Evolutionary conservation across 805 yeast genomes (phyloP).

Genomic region (Ogataea salicorniae): DNA sequence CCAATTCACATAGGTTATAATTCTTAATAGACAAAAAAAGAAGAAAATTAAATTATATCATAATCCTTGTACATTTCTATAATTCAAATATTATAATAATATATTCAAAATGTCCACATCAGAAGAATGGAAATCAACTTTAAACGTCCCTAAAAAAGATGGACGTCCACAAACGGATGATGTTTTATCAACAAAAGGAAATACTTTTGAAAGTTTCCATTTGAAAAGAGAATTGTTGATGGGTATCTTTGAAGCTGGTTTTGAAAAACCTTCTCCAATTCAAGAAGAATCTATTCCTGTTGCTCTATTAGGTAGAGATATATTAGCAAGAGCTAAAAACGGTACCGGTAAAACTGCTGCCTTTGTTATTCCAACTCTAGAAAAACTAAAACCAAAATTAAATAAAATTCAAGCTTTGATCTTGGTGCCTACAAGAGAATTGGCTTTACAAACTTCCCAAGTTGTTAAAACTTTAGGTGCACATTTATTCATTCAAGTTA

Average conservation of each 20-base stretch:
- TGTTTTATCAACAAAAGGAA: slow-evolving; percentile 87
- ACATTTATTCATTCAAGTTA: slow-evolving; percentile 85
- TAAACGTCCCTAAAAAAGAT: slow-evolving; percentile 79
- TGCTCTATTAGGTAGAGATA: slow-evolving; percentile 92
- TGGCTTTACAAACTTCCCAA: slow-evolving; percentile 95
- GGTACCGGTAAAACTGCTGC: slow-evolving; percentile 99
- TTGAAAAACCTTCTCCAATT: slow-evolving; percentile 96
- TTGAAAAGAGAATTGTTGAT: slow-evolving; percentile 88
- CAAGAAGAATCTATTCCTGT: slow-evolving; percentile 97
- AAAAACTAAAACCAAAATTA: slow-evolving; percentile 77
- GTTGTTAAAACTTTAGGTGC: slow-evolving; percentile 94
- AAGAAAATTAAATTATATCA: not conserved
- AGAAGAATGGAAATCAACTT: slow-evolving; percentile 64
- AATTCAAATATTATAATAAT: not conserved
- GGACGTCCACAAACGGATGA: slow-evolving; percentile 97
- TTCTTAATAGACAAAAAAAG: not conserved
- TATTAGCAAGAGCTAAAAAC: slow-evolving; percentile 94
- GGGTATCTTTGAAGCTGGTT: slow-evolving; percentile 99
- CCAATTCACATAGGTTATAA: not conserved
- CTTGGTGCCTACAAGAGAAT: slow-evolving; percentile 95
- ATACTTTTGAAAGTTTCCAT: slow-evolving; percentile 85
- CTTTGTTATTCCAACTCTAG: slow-evolving; percentile 88
- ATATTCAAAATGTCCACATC: slow-evolving; percentile 25
- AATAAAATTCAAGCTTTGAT: slow-evolving; percentile 87
- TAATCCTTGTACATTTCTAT: not conserved